phyloP scores from a whole-genome alignment of 2,329 filamentous ascomycete genomes.

The Sporothrix sp. region DNA sequence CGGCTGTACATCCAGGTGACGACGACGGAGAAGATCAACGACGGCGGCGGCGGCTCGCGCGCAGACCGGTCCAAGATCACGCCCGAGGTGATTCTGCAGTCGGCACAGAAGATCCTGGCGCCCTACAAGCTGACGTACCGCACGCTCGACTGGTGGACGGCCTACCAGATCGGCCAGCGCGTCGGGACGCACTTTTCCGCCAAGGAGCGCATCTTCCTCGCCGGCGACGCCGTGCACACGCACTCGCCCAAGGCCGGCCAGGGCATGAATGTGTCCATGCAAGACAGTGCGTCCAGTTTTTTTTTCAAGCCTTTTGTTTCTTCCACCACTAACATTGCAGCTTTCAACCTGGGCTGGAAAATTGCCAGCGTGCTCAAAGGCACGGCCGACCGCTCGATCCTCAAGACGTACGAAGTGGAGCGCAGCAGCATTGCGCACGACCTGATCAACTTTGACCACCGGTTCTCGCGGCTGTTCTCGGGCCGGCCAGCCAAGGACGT shows the following conservation, averaged over 20 bases:
- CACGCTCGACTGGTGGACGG: constrained; percentile 56
- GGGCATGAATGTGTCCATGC: constrained; percentile 65
- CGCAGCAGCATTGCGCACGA: constrained; percentile 52
- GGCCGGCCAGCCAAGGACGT: constrained; percentile 48
- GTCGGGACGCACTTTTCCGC: constrained; percentile 48
- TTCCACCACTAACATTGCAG: too few relatives aligned
- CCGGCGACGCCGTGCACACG: constrained; percentile 55
- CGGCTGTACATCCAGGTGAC: constrained; percentile 13
- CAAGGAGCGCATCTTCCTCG: constrained; percentile 54
- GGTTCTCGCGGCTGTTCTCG: constrained; percentile 46
- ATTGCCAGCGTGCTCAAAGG: constrained; percentile 38
- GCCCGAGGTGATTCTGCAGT: constrained; percentile 45
- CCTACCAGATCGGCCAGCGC: constrained; percentile 59
- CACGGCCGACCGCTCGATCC: constrained; percentile 31
- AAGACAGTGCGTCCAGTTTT: constrained; percentile 43
- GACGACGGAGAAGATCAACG: constrained; percentile 4
- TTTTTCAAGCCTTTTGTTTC: too few relatives aligned
- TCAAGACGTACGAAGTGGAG: constrained; percentile 42
- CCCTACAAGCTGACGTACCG: constrained; percentile 41
- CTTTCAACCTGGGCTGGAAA: constrained; percentile 50
- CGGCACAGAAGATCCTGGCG: constrained; percentile 47
- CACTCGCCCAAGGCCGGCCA: constrained; percentile 54
- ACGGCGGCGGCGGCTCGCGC: constrained; percentile 21
- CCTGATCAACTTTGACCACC: constrained; percentile 55
- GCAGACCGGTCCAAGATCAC: constrained; percentile 45